These are phyloP conservation scores for Marasmius fiardii DNA, from an alignment of 1,284 basidiomycete genomes.

Conservation along the genomic window DNA sequence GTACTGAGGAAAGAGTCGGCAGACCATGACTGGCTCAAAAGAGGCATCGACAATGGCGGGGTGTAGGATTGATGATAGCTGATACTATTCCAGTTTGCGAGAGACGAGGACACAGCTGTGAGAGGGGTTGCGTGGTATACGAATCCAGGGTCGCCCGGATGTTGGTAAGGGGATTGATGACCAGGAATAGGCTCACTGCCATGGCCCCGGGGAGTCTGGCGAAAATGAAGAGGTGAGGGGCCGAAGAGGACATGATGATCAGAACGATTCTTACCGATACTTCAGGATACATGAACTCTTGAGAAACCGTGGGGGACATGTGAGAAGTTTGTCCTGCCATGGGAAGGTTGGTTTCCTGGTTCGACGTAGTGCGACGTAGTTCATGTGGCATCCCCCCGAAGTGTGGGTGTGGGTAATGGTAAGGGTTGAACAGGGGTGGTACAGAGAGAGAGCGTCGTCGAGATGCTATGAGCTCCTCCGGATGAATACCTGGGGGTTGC, in stretches of 20 bases:
- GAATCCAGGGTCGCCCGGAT: background rate
- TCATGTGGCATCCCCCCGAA: background rate
- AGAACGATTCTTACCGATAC: background rate
- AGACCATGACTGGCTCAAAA: background rate
- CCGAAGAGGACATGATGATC: background rate
- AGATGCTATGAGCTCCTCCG: background rate
- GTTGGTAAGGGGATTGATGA: background rate
- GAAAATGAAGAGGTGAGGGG: background rate
- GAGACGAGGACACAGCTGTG: slow-evolving; percentile 26
- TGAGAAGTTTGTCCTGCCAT: background rate
- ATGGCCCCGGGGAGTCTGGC: background rate
- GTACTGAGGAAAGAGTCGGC: background rate
- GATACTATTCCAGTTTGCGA: slow-evolving; percentile 27
- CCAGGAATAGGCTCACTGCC: background rate
- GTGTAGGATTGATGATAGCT: background rate
- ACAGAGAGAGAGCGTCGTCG: slow-evolving; percentile 12
- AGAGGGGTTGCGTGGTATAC: slow-evolving; percentile 23
- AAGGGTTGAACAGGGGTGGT: slow-evolving; percentile 1
- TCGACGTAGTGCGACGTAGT: background rate
- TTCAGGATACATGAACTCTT: background rate
- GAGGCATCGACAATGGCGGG: background rate
- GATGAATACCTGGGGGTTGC: background rate
- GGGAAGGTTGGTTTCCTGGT: background rate
- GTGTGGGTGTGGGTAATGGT: background rate
- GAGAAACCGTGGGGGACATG: background rate